Percentiles rank a stretch among this genome's conserved stretches.
phyloP scores from a whole-genome alignment of 1,284 basidiomycete genomes.

The Tilletia caries region DNA sequence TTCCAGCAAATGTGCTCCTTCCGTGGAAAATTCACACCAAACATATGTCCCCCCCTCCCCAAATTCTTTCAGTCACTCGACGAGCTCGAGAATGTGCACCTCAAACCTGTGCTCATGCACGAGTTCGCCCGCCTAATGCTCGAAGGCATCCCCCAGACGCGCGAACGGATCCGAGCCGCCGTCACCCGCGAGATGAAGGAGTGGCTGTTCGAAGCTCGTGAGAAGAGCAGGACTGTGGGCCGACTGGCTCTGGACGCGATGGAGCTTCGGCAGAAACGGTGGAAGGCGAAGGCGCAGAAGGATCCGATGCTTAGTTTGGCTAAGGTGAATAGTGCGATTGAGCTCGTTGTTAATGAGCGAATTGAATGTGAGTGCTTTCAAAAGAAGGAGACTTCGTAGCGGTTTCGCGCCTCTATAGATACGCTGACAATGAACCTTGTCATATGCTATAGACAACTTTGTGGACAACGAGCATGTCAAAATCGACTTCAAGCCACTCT shows the following conservation, averaged over 20 bases:
- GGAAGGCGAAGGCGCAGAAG: slow-evolving; percentile 61
- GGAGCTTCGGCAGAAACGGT: slow-evolving; percentile 76
- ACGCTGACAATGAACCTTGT: too few species aligned
- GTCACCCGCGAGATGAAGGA: slow-evolving; percentile 94
- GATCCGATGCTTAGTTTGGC: slow-evolving; percentile 61
- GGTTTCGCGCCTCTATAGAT: too few species aligned
- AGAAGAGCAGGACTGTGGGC: slow-evolving; percentile 81
- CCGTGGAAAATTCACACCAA: too few species aligned
- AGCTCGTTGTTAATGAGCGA: slow-evolving; percentile 88
- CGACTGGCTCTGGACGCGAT: slow-evolving; percentile 84
- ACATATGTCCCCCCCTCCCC: too few species aligned
- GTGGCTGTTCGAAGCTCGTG: slow-evolving; percentile 92
- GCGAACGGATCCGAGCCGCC: slow-evolving; percentile 81
- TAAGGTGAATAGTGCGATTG: slow-evolving; percentile 88
- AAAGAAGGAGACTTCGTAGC: slow-evolving; percentile 75
- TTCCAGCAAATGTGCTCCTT: too few species aligned
- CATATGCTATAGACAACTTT: slow-evolving; percentile 91
- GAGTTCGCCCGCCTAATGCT: slow-evolving; percentile 89
- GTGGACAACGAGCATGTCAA: slow-evolving; percentile 81
- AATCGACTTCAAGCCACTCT: slow-evolving; percentile 91
- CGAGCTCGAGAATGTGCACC: slow-evolving; percentile 76
- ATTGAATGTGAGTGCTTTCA: slow-evolving; percentile 71
- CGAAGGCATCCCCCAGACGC: slow-evolving; percentile 83
- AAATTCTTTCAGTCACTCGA: slow-evolving; percentile 33
- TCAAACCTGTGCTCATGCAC: slow-evolving; percentile 76